phyloP scores from a whole-genome alignment of 352 stramenopile genomes.

The Poterioochromonas sp. region DNA sequence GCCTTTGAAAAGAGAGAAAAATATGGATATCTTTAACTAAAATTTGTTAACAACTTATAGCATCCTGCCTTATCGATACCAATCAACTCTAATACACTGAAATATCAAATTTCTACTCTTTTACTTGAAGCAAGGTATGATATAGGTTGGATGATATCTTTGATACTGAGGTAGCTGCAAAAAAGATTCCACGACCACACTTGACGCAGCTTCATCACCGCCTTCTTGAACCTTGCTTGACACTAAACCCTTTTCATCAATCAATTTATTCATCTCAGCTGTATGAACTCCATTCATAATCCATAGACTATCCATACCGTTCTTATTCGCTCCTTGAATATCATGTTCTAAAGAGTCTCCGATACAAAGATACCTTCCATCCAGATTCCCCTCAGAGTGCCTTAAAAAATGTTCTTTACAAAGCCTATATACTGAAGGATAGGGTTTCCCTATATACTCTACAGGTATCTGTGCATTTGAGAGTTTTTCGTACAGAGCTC shows the following conservation, averaged over 20 bases:
- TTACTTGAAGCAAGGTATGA: too few relatives aligned
- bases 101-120: too few relatives aligned
- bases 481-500: constrained; percentile 39
- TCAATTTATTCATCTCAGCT: background rate
- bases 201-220: background rate
- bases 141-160: too few relatives aligned
- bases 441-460: constrained; percentile 45
- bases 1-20: too few relatives aligned
- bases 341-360: constrained; percentile 64
- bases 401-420: background rate
- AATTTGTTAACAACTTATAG: too few relatives aligned
- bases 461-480: constrained; percentile 35
- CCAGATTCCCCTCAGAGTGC: background rate
- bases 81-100: too few relatives aligned
- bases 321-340: constrained; percentile 51
- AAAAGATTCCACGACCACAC: background rate
- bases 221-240: background rate
- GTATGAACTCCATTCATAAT: constrained; percentile 10
- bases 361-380: constrained; percentile 45
- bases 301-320: background rate
- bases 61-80: too few relatives aligned
- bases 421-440: constrained; percentile 40
- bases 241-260: too few relatives aligned
- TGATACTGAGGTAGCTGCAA: too few relatives aligned
- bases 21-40: too few relatives aligned